Evolutionary conservation across 164 flowering plant species (phyloP).

Genomic region (Nelumbo lutea): DNA sequence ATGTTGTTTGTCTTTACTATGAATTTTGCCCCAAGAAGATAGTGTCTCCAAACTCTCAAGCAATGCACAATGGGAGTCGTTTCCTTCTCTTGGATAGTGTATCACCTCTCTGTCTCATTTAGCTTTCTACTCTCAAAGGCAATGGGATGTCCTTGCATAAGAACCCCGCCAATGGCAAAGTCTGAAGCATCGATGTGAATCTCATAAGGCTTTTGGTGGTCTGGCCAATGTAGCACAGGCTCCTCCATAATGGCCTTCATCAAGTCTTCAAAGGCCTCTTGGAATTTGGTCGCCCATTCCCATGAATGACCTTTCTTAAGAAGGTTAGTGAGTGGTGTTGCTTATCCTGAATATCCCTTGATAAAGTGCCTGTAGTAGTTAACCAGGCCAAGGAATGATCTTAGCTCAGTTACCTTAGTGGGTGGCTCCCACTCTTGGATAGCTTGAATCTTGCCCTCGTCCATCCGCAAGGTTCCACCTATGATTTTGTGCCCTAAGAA

Average conservation of each 20-base stretch:
- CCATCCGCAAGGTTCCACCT: not conserved
- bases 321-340: not conserved
- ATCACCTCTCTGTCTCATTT: constrained; percentile 2
- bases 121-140: constrained; percentile 12
- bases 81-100: not conserved
- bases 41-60: constrained; percentile 8
- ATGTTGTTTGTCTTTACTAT: constrained; percentile 12
- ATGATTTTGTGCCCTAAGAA: no score
- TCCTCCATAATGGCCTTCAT: not conserved
- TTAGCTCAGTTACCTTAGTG: no score
- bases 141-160: not conserved
- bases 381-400: not conserved
- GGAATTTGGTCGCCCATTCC: not conserved
- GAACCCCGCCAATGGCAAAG: not conserved
- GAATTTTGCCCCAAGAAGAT: constrained; percentile 10
- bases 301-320: constrained; percentile 2
- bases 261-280: constrained; percentile 5
- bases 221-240: constrained; percentile 3
- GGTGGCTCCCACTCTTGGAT: no score
- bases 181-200: constrained; percentile 9
- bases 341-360: constrained; percentile 4
- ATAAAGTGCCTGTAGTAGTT: constrained; percentile 14
- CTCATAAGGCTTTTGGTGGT: constrained; percentile 4
- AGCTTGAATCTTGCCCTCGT: not conserved
- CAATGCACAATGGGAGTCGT: constrained; percentile 7